These are phyloP conservation scores for Hypoxylon sp. DNA, from an alignment of 2,329 filamentous ascomycete species.

Conservation along the genomic window DNA sequence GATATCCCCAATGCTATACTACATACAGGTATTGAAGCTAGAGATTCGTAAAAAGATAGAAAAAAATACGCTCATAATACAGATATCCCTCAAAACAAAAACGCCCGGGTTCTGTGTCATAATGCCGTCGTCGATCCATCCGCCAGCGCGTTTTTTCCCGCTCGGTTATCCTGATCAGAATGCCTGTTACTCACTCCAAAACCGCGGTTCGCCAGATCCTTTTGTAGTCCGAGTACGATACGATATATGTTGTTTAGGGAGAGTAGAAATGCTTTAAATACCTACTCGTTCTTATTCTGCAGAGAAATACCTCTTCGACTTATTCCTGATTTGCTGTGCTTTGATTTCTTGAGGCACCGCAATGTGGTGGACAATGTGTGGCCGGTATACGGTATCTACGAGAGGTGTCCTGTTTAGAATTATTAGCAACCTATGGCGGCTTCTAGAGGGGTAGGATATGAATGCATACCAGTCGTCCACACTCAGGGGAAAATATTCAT, in stretches of 20 bases:
- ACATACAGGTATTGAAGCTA: slow-evolving; percentile 32
- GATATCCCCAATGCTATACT: slow-evolving; percentile 21
- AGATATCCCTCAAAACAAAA: slow-evolving; percentile 27
- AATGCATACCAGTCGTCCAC: slow-evolving; percentile 83
- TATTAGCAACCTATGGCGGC: background rate
- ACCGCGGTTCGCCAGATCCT: slow-evolving; percentile 9
- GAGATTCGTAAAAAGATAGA: slow-evolving; percentile 9
- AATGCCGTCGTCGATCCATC: slow-evolving; percentile 36
- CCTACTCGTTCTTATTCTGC: slow-evolving; percentile 64
- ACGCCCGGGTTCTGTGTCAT: slow-evolving; percentile 25
- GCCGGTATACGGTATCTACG: slow-evolving; percentile 60
- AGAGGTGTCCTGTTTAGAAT: slow-evolving; percentile 46
- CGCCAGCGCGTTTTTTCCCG: slow-evolving; percentile 11
- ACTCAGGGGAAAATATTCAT: slow-evolving; percentile 94
- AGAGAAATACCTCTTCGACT: slow-evolving; percentile 80
- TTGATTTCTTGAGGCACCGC: slow-evolving; percentile 78
- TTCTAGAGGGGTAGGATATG: background rate
- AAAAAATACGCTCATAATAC: slow-evolving; percentile 32
- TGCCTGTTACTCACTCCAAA: slow-evolving; percentile 18
- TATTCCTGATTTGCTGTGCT: slow-evolving; percentile 75
- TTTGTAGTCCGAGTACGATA: slow-evolving; percentile 9
- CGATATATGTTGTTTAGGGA: background rate
- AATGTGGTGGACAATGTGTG: slow-evolving; percentile 94
- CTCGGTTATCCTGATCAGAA: slow-evolving; percentile 14
- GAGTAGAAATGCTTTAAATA: background rate